Conservation (phyloP, 352 stramenopile genomes). For the Globisporangium spinosum region DNA sequence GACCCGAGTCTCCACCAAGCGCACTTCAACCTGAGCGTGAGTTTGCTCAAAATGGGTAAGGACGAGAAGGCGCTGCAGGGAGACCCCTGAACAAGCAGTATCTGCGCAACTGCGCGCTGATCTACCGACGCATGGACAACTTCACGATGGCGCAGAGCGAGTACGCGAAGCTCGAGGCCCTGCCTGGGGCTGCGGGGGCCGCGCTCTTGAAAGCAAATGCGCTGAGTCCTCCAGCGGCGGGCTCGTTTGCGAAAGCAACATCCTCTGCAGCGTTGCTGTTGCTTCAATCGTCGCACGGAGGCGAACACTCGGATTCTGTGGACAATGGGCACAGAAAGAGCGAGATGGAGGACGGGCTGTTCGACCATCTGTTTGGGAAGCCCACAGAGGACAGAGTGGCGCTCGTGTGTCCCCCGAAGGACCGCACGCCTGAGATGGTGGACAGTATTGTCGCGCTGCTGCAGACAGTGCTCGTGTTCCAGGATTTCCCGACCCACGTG, state of each 20-base stretch:
- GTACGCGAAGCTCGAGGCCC: slow-evolving; percentile 43
- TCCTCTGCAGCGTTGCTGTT: slow-evolving; percentile 11
- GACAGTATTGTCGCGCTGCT: slow-evolving; percentile 45
- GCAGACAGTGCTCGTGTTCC: slow-evolving; percentile 60
- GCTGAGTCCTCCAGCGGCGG: neutral
- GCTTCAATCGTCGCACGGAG: slow-evolving; percentile 3
- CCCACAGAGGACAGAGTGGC: slow-evolving; percentile 60
- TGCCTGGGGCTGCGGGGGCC: neutral
- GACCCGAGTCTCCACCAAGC: slow-evolving; percentile 59
- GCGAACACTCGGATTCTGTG: neutral
- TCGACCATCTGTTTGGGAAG: slow-evolving; percentile 65
- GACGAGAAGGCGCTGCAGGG: slow-evolving; percentile 34
- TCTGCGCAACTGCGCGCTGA: slow-evolving; percentile 48
- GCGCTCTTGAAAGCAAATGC: slow-evolving; percentile 5
- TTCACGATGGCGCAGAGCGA: slow-evolving; percentile 46
- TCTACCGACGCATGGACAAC: slow-evolving; percentile 49
- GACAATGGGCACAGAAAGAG: slow-evolving; percentile 13
- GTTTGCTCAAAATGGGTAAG: slow-evolving; percentile 43
- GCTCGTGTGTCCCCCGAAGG: slow-evolving; percentile 38
- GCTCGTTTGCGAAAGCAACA: slow-evolving; percentile 11
- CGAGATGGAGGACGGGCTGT: slow-evolving; percentile 57
- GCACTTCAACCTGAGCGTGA: slow-evolving; percentile 59
- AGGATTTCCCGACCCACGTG: slow-evolving; percentile 49
- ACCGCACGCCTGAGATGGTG: slow-evolving; percentile 42
- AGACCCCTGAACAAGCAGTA: slow-evolving; percentile 45